Conservation (phyloP, 495 filamentous ascomycete genomes). For the Aspergillus conjunctus region DNA sequence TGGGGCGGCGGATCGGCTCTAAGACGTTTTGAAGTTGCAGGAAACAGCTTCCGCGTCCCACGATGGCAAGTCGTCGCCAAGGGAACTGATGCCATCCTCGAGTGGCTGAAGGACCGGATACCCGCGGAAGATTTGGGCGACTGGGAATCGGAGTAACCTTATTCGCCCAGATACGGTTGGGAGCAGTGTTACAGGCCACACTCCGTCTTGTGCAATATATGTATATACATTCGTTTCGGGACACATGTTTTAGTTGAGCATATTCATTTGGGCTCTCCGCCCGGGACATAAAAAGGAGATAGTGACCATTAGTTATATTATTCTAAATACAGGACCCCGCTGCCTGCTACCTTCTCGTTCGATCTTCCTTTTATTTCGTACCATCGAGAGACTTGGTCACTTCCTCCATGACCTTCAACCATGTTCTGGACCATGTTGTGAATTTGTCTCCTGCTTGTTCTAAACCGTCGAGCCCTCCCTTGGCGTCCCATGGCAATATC, state of each 20-base stretch:
- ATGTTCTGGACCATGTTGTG: slow-evolving; percentile 49
- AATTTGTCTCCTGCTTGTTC: slow-evolving; percentile 47
- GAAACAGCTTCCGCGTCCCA: slow-evolving; percentile 86
- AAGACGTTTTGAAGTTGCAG: slow-evolving; percentile 65
- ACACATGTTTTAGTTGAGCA: slow-evolving; percentile 4
- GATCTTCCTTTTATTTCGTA: background rate
- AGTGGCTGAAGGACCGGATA: slow-evolving; percentile 80
- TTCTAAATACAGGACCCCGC: background rate
- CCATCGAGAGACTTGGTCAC: slow-evolving; percentile 38
- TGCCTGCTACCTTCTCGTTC: background rate
- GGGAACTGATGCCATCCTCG: slow-evolving; percentile 82
- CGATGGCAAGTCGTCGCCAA: slow-evolving; percentile 82
- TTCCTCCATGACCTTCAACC: slow-evolving; percentile 50
- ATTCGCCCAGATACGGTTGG: no score
- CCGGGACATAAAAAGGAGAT: slow-evolving; percentile 4
- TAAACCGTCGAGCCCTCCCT: slow-evolving; percentile 17
- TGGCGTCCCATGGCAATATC: slow-evolving; percentile 29
- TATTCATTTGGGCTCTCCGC: slow-evolving; percentile 1
- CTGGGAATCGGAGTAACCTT: slow-evolving; percentile 35
- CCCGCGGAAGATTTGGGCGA: slow-evolving; percentile 60
- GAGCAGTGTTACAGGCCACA: no score
- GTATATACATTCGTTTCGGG: slow-evolving; percentile 17
- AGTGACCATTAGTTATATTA: background rate
- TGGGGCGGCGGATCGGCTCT: slow-evolving; percentile 44
- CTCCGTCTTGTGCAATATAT: slow-evolving; percentile 6